Conservation (phyloP, 805 yeast genomes). For the Wickerhamiella qilinensis region DNA sequence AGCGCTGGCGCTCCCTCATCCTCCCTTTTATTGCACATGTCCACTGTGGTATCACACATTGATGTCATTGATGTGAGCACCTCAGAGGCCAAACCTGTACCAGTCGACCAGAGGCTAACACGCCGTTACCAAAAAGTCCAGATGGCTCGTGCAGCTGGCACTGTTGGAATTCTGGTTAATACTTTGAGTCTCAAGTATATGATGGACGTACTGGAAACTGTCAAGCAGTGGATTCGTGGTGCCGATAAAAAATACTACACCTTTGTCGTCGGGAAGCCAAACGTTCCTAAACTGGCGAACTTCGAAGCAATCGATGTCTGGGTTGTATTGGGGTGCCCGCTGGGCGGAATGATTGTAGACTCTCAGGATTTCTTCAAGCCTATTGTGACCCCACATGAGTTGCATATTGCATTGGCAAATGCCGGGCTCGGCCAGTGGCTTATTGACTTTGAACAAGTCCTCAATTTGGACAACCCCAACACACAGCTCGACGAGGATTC, state of each 20-base stretch:
- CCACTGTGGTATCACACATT: slow-evolving; percentile 41
- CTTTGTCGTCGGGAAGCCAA: slow-evolving; percentile 95
- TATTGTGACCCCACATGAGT: slow-evolving; percentile 84
- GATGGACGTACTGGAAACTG: slow-evolving; percentile 41
- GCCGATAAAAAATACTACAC: slow-evolving; percentile 86
- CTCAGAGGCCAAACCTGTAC: background rate
- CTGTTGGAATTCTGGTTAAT: slow-evolving; percentile 80
- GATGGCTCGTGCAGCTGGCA: slow-evolving; percentile 77
- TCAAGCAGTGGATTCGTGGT: slow-evolving; percentile 41
- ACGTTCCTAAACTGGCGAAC: slow-evolving; percentile 91
- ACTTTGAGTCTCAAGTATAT: slow-evolving; percentile 73
- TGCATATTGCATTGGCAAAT: slow-evolving; percentile 59
- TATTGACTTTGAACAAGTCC: slow-evolving; percentile 51
- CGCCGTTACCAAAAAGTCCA: slow-evolving; percentile 77
- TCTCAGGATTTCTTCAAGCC: slow-evolving; percentile 70
- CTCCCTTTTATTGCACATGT: slow-evolving; percentile 59
- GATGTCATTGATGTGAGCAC: slow-evolving; percentile 3
- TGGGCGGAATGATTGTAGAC: slow-evolving; percentile 80
- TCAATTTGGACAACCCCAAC: slow-evolving; percentile 18
- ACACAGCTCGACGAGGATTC: slow-evolving; percentile 9
- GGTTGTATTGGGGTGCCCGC: slow-evolving; percentile 90
- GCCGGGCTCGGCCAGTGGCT: slow-evolving; percentile 95
- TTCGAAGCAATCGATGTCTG: slow-evolving; percentile 89
- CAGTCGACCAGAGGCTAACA: slow-evolving; percentile 29
- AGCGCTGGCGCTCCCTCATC: slow-evolving; percentile 44